These are phyloP conservation scores for Aureobasidium lini DNA, from an alignment of 2,329 filamentous ascomycete species.

Conservation along the genomic window DNA sequence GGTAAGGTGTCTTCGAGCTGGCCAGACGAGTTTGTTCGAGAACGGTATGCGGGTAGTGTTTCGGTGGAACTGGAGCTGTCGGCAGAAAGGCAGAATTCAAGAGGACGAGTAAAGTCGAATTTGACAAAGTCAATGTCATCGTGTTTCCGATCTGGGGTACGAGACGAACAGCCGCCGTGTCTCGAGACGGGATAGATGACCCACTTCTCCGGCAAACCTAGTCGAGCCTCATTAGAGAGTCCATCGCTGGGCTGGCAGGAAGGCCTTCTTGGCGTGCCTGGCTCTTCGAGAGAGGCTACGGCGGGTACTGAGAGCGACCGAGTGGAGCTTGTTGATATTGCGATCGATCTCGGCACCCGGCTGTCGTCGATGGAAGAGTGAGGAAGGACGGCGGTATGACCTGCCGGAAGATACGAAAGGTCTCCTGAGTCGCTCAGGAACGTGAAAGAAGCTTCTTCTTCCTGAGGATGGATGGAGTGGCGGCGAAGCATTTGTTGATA, in stretches of 20 bases:
- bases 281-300: neutral
- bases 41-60: neutral
- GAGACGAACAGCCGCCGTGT: neutral
- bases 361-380: neutral
- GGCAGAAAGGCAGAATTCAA: neutral
- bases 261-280: neutral
- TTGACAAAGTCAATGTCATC: neutral
- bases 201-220: conserved; percentile 1
- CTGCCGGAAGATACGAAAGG: neutral
- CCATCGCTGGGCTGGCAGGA: neutral
- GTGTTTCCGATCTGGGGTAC: neutral
- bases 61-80: neutral
- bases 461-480: conserved; percentile 2
- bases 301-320: conserved; percentile 2
- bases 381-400: neutral
- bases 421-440: conserved; percentile 8
- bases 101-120: neutral
- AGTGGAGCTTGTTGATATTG: neutral
- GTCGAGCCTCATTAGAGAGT: neutral
- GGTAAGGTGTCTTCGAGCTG: neutral
- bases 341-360: neutral
- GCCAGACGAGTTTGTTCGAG: neutral
- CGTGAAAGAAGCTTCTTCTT: neutral
- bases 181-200: neutral
- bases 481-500: neutral